Conservation (phyloP, 2,329 filamentous ascomycete species). For the Xylariaceae sp. region DNA sequence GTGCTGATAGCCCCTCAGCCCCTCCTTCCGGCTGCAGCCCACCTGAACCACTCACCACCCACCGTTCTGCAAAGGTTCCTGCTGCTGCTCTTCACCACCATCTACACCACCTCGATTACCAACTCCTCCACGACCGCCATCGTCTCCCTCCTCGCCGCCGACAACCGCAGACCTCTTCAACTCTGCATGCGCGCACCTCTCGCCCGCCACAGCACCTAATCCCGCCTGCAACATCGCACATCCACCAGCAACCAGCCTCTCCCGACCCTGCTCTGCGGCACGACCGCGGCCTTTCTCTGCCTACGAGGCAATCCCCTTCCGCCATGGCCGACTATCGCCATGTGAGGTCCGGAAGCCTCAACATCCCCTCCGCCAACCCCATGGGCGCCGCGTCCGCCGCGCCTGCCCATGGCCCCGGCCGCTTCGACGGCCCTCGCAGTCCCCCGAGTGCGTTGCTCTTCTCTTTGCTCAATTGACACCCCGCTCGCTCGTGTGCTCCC, state of each 20-base stretch:
- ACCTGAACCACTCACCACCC: not conserved
- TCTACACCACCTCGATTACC: constrained; percentile 10
- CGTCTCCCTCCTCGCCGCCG: constrained; percentile 3
- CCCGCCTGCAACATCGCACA: not conserved
- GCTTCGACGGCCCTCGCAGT: constrained; percentile 59
- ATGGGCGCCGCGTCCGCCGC: constrained; percentile 27
- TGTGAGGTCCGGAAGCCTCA: constrained; percentile 55
- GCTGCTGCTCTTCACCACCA: constrained; percentile 18
- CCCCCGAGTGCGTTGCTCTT: constrained; percentile 53
- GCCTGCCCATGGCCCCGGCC: constrained; percentile 22
- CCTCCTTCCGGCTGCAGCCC: constrained; percentile 6
- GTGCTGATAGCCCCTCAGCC: not conserved
- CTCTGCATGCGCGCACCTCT: constrained; percentile 4
- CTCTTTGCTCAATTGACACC: not conserved
- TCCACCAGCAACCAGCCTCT: constrained; percentile 1
- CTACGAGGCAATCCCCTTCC: constrained; percentile 5
- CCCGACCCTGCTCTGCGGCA: constrained; percentile 14
- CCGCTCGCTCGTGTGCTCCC: not conserved
- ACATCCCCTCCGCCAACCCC: constrained; percentile 41
- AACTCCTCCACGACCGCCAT: constrained; percentile 12
- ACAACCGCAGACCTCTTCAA: not conserved
- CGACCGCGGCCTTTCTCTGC: constrained; percentile 13
- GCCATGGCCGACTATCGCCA: constrained; percentile 52
- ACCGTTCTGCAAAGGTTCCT: constrained; percentile 19
- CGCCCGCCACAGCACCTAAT: constrained; percentile 1